These are phyloP conservation scores for Lachancea mirantina DNA, from an alignment of 805 yeast genomes.

Conservation along the genomic window DNA sequence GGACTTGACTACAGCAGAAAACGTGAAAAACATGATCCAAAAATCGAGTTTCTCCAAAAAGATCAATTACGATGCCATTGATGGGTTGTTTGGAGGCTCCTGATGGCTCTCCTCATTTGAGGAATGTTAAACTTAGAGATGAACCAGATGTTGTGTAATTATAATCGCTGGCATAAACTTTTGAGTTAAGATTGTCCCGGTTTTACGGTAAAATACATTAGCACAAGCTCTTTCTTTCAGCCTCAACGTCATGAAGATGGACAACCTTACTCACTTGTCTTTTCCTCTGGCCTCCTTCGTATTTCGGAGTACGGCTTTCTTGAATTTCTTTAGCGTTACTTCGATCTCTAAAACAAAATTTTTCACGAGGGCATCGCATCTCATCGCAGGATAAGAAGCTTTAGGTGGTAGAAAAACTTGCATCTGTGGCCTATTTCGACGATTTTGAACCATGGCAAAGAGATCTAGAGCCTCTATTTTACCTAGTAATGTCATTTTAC, in stretches of 20 bases:
- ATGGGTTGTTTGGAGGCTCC: constrained; percentile 36
- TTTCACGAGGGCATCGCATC: constrained; percentile 23
- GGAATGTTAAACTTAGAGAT: no score
- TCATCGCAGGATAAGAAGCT: constrained; percentile 6
- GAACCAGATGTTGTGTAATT: no score
- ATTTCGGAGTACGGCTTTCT: no score
- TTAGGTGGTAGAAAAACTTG: background rate
- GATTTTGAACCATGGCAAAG: constrained; percentile 69
- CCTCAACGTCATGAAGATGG: no score
- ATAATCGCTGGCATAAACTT: no score
- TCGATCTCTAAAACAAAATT: no score
- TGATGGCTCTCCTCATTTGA: no score
- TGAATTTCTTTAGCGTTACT: no score
- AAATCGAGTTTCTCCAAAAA: constrained; percentile 78
- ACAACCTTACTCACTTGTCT: no score
- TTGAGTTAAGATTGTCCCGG: no score
- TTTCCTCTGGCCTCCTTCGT: no score
- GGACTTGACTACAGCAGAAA: constrained; percentile 60
- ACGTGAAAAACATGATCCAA: constrained; percentile 68
- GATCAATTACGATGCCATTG: constrained; percentile 80
- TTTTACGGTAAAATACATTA: background rate
- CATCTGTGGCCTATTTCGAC: background rate
- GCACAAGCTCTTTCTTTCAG: background rate
- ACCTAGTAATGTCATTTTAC: constrained; percentile 83
- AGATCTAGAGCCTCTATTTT: constrained; percentile 86